These are phyloP conservation scores for Peronospora farinosa DNA, from an alignment of 352 stramenopile genomes.

Conservation along the genomic window DNA sequence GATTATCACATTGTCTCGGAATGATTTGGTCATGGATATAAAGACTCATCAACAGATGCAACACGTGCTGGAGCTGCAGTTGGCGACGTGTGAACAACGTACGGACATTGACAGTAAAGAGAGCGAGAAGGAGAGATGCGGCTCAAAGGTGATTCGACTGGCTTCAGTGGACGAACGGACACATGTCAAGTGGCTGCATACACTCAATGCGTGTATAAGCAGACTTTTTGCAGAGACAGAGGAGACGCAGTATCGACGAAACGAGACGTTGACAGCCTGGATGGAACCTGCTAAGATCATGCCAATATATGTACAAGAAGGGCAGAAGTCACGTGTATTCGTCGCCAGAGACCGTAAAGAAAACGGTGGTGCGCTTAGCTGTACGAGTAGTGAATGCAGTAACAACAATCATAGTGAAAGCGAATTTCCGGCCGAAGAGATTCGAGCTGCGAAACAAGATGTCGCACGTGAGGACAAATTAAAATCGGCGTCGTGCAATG, in stretches of 20 bases:
- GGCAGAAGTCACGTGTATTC: constrained; percentile 12
- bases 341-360: constrained; percentile 17
- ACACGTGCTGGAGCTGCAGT: constrained; percentile 48
- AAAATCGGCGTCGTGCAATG: constrained; percentile 10
- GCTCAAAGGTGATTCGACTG: constrained; percentile 34
- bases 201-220: constrained; percentile 41
- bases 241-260: constrained; percentile 25
- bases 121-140: neutral
- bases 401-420: constrained; percentile 30
- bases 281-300: constrained; percentile 29
- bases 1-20: constrained; percentile 40
- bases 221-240: constrained; percentile 36
- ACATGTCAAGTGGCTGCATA: constrained; percentile 45
- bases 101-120: constrained; percentile 7
- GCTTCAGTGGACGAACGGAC: constrained; percentile 26
- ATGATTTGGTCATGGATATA: constrained; percentile 54
- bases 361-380: constrained; percentile 23
- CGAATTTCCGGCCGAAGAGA: constrained; percentile 26
- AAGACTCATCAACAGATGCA: constrained; percentile 36
- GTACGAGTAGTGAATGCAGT: constrained; percentile 34
- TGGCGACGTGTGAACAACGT: constrained; percentile 17
- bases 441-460: constrained; percentile 27
- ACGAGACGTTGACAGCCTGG: constrained; percentile 12
- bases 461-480: constrained; percentile 14
- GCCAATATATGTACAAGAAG: constrained; percentile 27